Percentiles rank a stretch among this genome's conserved stretches.
These are phyloP conservation scores for Stereocaulon alpinum DNA, from an alignment of 495 filamentous ascomycete genomes.

Conservation along the genomic window DNA sequence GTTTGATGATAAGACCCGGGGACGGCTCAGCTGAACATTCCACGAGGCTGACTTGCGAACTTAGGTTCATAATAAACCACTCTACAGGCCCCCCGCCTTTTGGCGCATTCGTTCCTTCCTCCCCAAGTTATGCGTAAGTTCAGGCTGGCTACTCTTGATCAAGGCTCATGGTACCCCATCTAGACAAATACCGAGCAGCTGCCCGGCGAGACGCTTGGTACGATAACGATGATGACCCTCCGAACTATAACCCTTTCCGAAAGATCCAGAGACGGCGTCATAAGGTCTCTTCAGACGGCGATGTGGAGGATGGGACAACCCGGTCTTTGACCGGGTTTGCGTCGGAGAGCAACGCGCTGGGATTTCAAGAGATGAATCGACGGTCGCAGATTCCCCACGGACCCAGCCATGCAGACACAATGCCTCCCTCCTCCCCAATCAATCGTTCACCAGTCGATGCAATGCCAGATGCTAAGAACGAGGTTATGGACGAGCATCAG, in stretches of 20 bases:
- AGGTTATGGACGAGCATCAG: neutral
- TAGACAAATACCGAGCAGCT: conserved; percentile 37
- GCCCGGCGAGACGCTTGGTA: conserved; percentile 41
- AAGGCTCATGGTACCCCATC: conserved; percentile 1
- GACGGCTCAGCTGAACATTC: too few species aligned
- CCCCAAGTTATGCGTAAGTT: conserved; percentile 20
- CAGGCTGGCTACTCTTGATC: neutral
- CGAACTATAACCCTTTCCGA: conserved; percentile 40
- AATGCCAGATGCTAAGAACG: too few species aligned
- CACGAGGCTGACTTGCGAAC: neutral
- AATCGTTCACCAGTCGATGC: neutral
- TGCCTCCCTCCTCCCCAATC: conserved; percentile 11
- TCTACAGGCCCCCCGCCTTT: neutral
- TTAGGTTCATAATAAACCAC: conserved; percentile 1
- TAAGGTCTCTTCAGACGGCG: conserved; percentile 2
- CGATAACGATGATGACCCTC: conserved; percentile 32
- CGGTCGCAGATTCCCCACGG: neutral
- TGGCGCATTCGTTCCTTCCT: neutral
- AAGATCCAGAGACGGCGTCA: neutral
- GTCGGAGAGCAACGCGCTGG: conserved; percentile 14
- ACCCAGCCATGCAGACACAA: conserved; percentile 21
- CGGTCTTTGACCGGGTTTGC: conserved; percentile 8
- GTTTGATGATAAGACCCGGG: too few species aligned
- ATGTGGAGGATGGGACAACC: conserved; percentile 4
- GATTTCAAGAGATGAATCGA: conserved; percentile 6